Evolutionary conservation across 352 stramenopile species (phyloP), one percentile per base, ranked within the genome.

Genomic region (Globisporangium megalacanthum): DNA sequence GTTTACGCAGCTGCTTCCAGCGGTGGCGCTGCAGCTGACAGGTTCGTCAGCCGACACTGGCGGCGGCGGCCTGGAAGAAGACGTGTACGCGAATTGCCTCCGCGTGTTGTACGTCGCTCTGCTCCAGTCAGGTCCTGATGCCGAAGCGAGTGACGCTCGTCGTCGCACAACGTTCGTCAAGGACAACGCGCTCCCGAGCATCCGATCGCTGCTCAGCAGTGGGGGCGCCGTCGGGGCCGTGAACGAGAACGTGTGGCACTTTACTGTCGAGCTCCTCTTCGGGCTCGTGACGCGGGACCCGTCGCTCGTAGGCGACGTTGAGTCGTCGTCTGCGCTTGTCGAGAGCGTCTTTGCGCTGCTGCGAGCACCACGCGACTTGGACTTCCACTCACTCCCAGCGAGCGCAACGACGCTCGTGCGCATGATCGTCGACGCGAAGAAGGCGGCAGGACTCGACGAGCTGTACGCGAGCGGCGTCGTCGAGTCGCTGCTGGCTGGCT

Each of bases 1-100:
- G 5, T 86, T 85, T 22, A 63, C 59, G 0, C 69, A 85, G 48
- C 64, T 90, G n/a, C 53, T 90, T 8, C 77, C 78, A 31, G 61
- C 67, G 7, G 48, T 90, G 2, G 62, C 76, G 7, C 66, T 75
- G 3, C 68, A 72, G 44, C 50, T 67, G 35, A 37, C 61, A 13
- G 49, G 55, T 6, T 22, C 50, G 8, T 44, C 39, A 22, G 52
- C 25, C 9, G 51, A 54, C 17, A 52, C 25, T 35, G 54, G 45
- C 39, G 49, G 22, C 19, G 44, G 56, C 13, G 33, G 55, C 22
- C 39, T 42, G 44, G 57, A 71, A 42, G 52, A 76, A 52, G 56
- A 62, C 47, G 52, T 75, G 5, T 56, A 66, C 4, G 58, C 70
- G 14, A 83, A 73, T 45, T 88, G 74, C 19, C 72, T 88, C 8